These are phyloP conservation scores for Crithidia thermophila DNA, from an alignment of 208 protist species.

Conservation along the genomic window DNA sequence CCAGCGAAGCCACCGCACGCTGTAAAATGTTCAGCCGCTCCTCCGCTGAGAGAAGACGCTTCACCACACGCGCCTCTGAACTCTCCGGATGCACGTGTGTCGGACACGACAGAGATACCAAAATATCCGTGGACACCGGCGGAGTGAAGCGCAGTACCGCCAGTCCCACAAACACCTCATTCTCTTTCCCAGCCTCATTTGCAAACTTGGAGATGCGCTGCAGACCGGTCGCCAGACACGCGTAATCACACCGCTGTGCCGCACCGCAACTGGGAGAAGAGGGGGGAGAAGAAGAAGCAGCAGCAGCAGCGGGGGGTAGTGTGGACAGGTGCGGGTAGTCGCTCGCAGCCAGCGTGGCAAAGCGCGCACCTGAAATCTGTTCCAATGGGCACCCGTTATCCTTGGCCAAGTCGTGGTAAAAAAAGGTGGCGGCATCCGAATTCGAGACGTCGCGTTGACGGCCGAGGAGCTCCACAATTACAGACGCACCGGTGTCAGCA, in stretches of 20 bases:
- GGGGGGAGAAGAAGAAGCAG: neutral
- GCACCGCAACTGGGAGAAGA: neutral
- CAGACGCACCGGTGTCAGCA: constrained; percentile 45
- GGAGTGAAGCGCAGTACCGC: constrained; percentile 60
- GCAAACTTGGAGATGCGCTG: constrained; percentile 77
- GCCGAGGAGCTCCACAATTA: constrained; percentile 78
- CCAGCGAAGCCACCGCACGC: constrained; percentile 38
- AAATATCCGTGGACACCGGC: constrained; percentile 62
- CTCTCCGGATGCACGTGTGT: constrained; percentile 54
- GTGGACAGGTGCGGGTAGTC: constrained; percentile 47
- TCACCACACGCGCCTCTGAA: constrained; percentile 55
- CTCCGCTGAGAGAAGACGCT: constrained; percentile 40
- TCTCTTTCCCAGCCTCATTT: constrained; percentile 73
- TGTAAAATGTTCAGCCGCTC: constrained; percentile 41
- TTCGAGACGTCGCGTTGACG: constrained; percentile 46
- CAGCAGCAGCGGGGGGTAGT: too few species aligned
- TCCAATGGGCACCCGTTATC: constrained; percentile 54
- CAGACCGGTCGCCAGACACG: constrained; percentile 42
- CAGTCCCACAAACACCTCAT: constrained; percentile 60
- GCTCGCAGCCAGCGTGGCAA: constrained; percentile 12
- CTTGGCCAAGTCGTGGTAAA: constrained; percentile 66
- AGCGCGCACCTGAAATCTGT: constrained; percentile 1
- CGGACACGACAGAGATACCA: constrained; percentile 68
- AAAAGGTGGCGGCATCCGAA: constrained; percentile 53
- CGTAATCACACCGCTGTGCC: constrained; percentile 44